Evolutionary conservation across 495 filamentous ascomycete species (phyloP), one percentile per base, ranked within the genome.

Genomic region (Aspergillus conjunctus): DNA sequence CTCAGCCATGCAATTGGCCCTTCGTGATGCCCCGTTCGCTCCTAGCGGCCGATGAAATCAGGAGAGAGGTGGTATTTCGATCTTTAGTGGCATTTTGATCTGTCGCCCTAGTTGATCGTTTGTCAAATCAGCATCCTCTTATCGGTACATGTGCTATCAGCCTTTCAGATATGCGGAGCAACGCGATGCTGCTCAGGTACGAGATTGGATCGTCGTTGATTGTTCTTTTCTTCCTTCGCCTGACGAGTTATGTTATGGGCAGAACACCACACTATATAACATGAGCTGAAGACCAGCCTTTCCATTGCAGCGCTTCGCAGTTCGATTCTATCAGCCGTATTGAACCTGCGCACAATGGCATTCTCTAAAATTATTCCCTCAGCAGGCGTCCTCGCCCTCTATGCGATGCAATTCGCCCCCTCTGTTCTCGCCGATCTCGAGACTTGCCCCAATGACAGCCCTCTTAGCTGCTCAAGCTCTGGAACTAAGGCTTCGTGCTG

Each of bases 401-500:
- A 65, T 17, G 63, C 70, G 2, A 58, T 67, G 45, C 55, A 54
- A 18, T 30, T 71, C 5, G 34, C 65, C 53, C 53, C 65, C n/a
- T 59, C 68, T 15, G 67, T 60, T 15, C 53, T 66, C 39, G 71
- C 71, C 43, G 37, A 54, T 43, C 54, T 71, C 11, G 50, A 67
- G 37, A 61, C 70, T 21, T 78, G 76, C 62, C 55, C 60, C 60
- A 64, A 54, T 48, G 61, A 69, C 64, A 69, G 54, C 33, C 65
- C 67, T 12, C 62, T 75, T 43, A 79, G 77, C 66, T 79, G 78
- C 62, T 70, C 74, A 8, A 74, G 69, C 62, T 72, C 68, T 15
- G 62, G 55, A 15, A 67, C 69, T 37, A 64, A 68, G 57, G 51
- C 73, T 59, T 81, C 81, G 18, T 93, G 91, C 77, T 94, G 91